Percentiles rank a stretch among this genome's conserved stretches.
Conservation (phyloP, 225 moss, liverwort and hornwort genomes). For the Thuidium tamariscinum region DNA sequence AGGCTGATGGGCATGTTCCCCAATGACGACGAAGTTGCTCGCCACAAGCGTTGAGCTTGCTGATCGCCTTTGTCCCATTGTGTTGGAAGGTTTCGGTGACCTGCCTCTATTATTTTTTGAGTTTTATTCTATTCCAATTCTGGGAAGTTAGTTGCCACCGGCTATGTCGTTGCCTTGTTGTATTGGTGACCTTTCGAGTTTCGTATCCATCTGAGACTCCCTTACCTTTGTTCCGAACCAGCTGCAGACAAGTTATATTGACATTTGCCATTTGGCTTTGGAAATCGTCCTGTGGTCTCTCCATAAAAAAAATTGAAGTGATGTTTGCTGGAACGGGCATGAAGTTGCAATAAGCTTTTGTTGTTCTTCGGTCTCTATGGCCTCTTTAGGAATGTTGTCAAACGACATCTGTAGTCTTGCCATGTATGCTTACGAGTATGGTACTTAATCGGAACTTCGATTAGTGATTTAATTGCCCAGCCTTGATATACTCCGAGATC, state of each 20-base stretch:
- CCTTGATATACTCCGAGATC: not conserved
- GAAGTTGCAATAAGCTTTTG: not conserved
- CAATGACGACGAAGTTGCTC: conserved; percentile 84
- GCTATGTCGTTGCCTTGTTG: not conserved
- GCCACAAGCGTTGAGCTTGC: conserved; percentile 34
- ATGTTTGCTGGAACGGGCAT: not conserved
- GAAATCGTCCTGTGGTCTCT: not conserved
- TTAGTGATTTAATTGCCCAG: not conserved
- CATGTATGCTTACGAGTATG: not conserved
- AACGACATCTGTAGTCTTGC: not conserved
- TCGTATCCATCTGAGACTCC: not conserved
- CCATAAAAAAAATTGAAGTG: not conserved
- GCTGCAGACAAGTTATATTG: not conserved
- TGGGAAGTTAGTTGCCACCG: not conserved
- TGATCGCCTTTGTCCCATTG: not conserved
- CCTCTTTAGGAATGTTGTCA: not conserved
- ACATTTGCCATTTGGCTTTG: not conserved
- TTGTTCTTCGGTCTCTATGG: not conserved
- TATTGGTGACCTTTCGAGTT: not conserved
- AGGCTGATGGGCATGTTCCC: conserved; percentile 97
- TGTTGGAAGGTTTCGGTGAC: not conserved
- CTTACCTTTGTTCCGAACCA: not conserved
- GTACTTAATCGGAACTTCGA: not conserved
- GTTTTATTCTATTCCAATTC: not conserved
- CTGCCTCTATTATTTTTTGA: not conserved